Percentiles rank a stretch among this genome's conserved stretches.
Conservation (phyloP, 2,329 filamentous ascomycete species). For the Trichophyton verrucosum region DNA sequence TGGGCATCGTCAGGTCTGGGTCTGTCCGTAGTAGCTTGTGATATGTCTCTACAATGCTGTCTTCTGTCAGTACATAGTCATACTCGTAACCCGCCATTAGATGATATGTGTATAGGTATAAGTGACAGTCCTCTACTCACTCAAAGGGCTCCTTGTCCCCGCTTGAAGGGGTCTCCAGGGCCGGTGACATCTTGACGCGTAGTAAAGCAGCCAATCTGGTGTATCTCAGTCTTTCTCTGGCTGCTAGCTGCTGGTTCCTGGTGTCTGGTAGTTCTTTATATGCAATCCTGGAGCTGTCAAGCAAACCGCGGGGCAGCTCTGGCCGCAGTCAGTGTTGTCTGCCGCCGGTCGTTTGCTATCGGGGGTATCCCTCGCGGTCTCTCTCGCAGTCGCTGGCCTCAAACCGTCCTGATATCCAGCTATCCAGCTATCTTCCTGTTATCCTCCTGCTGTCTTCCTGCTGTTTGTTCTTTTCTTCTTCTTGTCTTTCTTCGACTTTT, state of each 20-base stretch:
- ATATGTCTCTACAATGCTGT: constrained; percentile 53
- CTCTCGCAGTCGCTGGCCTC: neutral
- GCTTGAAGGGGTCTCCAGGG: neutral
- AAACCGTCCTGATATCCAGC: neutral
- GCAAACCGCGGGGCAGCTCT: neutral
- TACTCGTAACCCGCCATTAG: neutral
- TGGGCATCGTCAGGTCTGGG: constrained; percentile 82
- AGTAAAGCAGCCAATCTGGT: neutral
- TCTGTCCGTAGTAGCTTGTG: constrained; percentile 53
- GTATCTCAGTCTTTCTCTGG: too few species aligned
- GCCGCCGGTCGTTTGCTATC: too few species aligned
- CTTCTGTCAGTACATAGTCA: neutral
- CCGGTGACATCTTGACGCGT: constrained; percentile 5
- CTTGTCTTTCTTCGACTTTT: neutral
- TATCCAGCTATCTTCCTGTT: neutral
- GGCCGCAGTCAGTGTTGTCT: too few species aligned
- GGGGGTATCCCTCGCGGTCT: too few species aligned
- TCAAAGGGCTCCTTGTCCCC: constrained; percentile 26
- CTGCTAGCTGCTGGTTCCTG: too few species aligned
- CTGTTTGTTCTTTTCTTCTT: neutral
- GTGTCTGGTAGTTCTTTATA: too few species aligned
- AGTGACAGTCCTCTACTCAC: constrained; percentile 17
- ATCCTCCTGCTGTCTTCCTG: neutral
- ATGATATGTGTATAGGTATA: neutral
- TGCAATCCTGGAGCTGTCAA: neutral